phyloP scores from a whole-genome alignment of 352 stramenopile genomes.

The Phytopythium montanum region DNA sequence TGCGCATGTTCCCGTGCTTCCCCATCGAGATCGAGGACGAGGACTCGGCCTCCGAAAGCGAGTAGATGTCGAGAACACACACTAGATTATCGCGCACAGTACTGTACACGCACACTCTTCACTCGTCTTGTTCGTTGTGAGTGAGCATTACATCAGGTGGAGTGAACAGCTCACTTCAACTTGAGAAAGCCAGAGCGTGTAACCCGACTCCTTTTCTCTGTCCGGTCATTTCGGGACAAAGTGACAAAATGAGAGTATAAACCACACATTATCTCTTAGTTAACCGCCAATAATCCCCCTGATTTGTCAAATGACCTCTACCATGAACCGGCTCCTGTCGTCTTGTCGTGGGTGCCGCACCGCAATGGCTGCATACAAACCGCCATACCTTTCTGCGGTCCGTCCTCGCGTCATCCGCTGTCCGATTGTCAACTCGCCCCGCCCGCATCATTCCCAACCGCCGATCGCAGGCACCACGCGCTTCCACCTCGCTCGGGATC shows the following conservation, averaged over 20 bases:
- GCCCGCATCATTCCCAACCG: not conserved
- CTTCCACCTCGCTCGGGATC: not conserved
- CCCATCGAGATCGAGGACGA: slow-evolving; percentile 29
- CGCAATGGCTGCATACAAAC: slow-evolving; percentile 1
- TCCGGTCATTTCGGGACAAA: no score
- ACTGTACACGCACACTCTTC: not conserved
- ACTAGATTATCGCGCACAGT: slow-evolving; percentile 2
- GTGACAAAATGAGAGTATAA: no score
- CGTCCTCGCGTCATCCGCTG: not conserved
- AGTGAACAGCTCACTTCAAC: no score
- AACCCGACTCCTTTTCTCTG: no score
- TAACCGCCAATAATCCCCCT: no score
- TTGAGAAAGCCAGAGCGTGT: no score
- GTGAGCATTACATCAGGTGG: no score
- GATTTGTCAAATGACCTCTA: no score
- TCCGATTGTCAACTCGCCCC: not conserved
- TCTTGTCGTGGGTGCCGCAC: not conserved
- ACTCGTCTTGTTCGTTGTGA: no score
- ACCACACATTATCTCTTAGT: no score
- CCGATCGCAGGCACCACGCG: not conserved
- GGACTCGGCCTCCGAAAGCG: not conserved
- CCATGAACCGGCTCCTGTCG: not conserved
- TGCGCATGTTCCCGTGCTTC: slow-evolving; percentile 69
- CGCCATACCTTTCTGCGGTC: not conserved
- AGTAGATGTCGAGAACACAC: not conserved